phyloP scores from a whole-genome alignment of 2,329 filamentous ascomycete genomes.

The Venturia oleaginea region DNA sequence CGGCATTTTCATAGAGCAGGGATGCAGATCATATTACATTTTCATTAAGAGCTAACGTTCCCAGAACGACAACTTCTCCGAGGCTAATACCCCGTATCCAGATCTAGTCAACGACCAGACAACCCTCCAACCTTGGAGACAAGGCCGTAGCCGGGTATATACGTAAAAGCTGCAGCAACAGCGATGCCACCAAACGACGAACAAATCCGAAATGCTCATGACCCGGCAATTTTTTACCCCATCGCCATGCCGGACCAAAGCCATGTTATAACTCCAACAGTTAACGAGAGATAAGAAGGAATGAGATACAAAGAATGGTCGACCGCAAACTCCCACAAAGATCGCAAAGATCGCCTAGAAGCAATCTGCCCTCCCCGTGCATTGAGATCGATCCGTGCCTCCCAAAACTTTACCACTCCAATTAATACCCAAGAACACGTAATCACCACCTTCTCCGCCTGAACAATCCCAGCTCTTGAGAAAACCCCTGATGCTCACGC shows the following conservation, averaged over 20 bases:
- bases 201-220: conserved; percentile 5
- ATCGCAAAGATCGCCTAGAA: neutral
- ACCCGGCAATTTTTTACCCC: neutral
- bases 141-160: conserved; percentile 3
- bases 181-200: neutral
- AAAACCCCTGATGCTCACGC: neutral
- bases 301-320: neutral
- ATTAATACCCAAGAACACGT: neutral
- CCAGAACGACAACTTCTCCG: neutral
- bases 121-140: neutral
- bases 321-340: neutral
- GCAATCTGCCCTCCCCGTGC: conserved; percentile 10
- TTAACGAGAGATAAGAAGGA: neutral
- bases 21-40: neutral
- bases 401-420: too few relatives aligned
- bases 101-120: neutral
- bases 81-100: conserved; percentile 1
- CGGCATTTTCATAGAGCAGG: neutral
- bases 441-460: too few relatives aligned
- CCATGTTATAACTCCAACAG: neutral
- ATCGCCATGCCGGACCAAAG: neutral
- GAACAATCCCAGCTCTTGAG: too few relatives aligned
- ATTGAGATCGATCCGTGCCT: neutral
- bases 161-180: neutral
- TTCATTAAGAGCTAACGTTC: neutral